Evolutionary conservation across 306 rosid genomes (phyloP), one percentile per base, ranked within the genome.

Genomic region (Begonia fuchsioides): DNA sequence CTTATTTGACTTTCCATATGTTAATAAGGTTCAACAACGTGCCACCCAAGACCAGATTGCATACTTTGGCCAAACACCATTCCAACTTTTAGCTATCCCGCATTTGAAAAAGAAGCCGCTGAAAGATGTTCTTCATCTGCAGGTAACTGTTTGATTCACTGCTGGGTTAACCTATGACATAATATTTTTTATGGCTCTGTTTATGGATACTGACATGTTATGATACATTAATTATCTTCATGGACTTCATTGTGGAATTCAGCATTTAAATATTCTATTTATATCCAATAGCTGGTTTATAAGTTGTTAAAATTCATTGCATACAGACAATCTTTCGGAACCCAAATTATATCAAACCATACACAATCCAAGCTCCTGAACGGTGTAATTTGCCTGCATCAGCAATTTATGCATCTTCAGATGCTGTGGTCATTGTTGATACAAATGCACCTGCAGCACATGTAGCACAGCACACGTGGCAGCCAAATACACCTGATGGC

Each of bases 1-100:
- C 43, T 46, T 41, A 11, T 32, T 51, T 50, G 43, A 51, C 16
- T 32, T 56, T 12, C 55, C 49, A 58, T 48, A 47, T 16, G 59
- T 57, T 66, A 56, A 67, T 63, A 90, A 20, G 98, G 87, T 71
- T 51, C 94, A 90, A 69, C 95, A 77, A 54, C 75, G 67, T 53
- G 94, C 94, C 26, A 79, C 86, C 38, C 95, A 90, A 76, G 98
- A 90, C 75, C 98, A 90, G 81, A 90, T 90, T 63, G 94, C 98
- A 39, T 90, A 90, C 76, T 90, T 85, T 67, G 98, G 98, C 53
- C 95, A 90, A 70, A 90, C 95, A 14, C 98, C 98, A 11, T 90
- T 94, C 49, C 95, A 85, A 77, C 98, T 90, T 67, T 69, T 90
- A 47, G 81, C 82, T 6, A 60, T 77, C 60, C 98, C 98, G 72